phyloP scores from a whole-genome alignment of 108 stramenopile genomes.

The Nannochloropsis gaditana region DNA sequence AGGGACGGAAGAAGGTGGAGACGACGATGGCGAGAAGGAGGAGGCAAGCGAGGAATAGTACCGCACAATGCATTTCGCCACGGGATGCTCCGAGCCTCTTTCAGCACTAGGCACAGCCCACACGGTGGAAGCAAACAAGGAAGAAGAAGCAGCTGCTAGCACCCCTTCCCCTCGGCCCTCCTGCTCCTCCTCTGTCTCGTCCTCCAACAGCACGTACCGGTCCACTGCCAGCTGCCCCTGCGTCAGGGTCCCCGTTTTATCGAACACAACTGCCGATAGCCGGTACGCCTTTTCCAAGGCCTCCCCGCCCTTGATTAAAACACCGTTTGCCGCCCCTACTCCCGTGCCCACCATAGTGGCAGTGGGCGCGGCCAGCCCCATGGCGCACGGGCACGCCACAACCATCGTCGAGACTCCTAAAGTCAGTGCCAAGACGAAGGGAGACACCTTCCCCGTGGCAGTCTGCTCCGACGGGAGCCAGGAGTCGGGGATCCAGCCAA shows the following conservation, averaged over 20 bases:
- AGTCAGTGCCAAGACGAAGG: constrained; percentile 69
- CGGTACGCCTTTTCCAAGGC: constrained; percentile 76
- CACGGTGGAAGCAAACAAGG: constrained; percentile 4
- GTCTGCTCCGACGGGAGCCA: not conserved
- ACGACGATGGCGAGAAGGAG: not conserved
- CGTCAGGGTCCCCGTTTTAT: constrained; percentile 99
- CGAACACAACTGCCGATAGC: constrained; percentile 79
- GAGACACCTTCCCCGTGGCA: constrained; percentile 40
- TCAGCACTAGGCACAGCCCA: constrained; percentile 30
- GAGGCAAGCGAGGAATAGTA: not conserved
- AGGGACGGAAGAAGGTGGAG: not conserved
- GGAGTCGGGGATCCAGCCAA: not conserved
- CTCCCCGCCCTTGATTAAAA: constrained; percentile 94
- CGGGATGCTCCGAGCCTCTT: constrained; percentile 32
- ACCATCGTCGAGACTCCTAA: constrained; percentile 37
- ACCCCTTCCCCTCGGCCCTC: not conserved
- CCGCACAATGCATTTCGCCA: constrained; percentile 24
- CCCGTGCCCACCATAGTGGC: constrained; percentile 93
- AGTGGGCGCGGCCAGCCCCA: constrained; percentile 95
- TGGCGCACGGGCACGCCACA: constrained; percentile 91
- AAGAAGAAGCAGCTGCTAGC: not conserved
- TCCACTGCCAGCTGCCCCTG: constrained; percentile 59
- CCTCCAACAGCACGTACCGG: constrained; percentile 36
- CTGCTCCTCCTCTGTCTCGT: not conserved
- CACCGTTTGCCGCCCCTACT: constrained; percentile 81